Percentiles rank a stretch among this genome's conserved stretches.
Evolutionary conservation across 2,329 filamentous ascomycete genomes (phyloP).

Genomic region (Xylaria sp.): DNA sequence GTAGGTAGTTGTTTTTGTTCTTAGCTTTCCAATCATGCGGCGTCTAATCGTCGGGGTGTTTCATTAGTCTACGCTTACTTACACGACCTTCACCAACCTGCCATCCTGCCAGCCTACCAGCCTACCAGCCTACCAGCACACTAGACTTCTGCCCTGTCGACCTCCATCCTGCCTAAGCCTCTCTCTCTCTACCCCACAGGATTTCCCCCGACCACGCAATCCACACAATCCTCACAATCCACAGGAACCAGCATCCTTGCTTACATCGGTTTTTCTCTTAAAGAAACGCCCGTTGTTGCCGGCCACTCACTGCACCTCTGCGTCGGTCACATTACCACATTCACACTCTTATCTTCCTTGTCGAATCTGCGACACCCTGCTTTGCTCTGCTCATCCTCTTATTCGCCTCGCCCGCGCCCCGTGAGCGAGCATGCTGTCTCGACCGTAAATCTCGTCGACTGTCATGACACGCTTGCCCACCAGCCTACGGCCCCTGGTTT

Average conservation of each 20-base stretch:
- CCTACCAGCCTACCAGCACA: neutral
- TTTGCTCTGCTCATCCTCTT: conserved; percentile 10
- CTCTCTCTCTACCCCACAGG: conserved; percentile 32
- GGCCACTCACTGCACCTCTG: conserved; percentile 20
- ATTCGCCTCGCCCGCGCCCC: conserved; percentile 22
- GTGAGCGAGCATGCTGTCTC: conserved; percentile 36
- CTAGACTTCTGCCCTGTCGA: neutral
- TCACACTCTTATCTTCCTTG: conserved; percentile 24
- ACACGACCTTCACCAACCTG: neutral
- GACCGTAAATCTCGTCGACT: conserved; percentile 32
- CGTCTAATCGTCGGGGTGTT: conserved; percentile 7
- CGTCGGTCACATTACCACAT: conserved; percentile 19
- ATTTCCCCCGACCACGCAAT: conserved; percentile 26
- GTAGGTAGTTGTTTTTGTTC: conserved; percentile 18
- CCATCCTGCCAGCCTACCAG: neutral
- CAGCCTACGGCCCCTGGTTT: conserved; percentile 44
- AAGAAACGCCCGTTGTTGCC: conserved; percentile 28
- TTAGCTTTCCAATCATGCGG: conserved; percentile 15
- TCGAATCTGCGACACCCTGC: conserved; percentile 20
- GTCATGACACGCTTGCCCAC: conserved; percentile 45
- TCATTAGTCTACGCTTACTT: conserved; percentile 1
- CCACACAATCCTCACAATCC: too few species aligned
- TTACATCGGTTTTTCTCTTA: conserved; percentile 27
- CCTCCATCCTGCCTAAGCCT: neutral
- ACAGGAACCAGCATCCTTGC: conserved; percentile 30